Conservation (phyloP, 1,284 basidiomycete species). For the Trichosporon sp. region DNA sequence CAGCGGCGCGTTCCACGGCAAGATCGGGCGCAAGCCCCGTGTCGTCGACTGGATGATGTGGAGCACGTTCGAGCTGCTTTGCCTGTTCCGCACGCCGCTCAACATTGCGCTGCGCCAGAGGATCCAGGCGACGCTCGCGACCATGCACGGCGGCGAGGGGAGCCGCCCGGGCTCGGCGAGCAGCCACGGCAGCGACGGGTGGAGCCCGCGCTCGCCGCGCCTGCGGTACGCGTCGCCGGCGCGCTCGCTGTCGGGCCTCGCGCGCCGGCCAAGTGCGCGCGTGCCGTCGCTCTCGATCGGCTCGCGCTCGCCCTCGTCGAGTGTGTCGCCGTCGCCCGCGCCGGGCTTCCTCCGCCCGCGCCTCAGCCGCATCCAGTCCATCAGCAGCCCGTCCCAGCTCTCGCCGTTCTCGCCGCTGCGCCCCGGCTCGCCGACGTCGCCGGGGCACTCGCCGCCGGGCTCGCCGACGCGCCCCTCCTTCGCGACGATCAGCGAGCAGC, state of each 20-base stretch:
- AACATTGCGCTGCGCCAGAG: constrained; percentile 62
- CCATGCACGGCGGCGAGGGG: constrained; percentile 14
- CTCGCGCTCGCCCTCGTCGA: background rate
- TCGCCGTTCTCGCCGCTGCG: background rate
- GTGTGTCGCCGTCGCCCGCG: background rate
- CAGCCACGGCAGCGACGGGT: constrained; percentile 8
- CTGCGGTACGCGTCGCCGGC: background rate
- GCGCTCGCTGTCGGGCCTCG: constrained; percentile 6
- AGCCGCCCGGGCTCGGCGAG: constrained; percentile 2
- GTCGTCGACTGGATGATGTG: constrained; percentile 66
- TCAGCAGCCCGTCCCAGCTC: background rate
- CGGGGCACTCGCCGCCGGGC: background rate
- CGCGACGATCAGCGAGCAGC: constrained; percentile 9
- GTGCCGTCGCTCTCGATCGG: background rate
- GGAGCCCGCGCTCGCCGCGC: background rate
- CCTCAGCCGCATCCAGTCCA: background rate
- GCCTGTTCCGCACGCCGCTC: constrained; percentile 61
- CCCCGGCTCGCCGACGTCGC: background rate
- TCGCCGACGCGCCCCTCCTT: constrained; percentile 30
- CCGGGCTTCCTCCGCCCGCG: background rate
- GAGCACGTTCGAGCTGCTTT: constrained; percentile 66
- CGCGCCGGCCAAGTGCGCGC: constrained; percentile 13
- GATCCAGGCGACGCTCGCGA: constrained; percentile 48
- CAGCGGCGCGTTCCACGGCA: constrained; percentile 25
- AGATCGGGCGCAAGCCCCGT: constrained; percentile 16